Evolutionary conservation across 495 filamentous ascomycete genomes (phyloP), one percentile per base, ranked within the genome.

Genomic region (Podospora australis): DNA sequence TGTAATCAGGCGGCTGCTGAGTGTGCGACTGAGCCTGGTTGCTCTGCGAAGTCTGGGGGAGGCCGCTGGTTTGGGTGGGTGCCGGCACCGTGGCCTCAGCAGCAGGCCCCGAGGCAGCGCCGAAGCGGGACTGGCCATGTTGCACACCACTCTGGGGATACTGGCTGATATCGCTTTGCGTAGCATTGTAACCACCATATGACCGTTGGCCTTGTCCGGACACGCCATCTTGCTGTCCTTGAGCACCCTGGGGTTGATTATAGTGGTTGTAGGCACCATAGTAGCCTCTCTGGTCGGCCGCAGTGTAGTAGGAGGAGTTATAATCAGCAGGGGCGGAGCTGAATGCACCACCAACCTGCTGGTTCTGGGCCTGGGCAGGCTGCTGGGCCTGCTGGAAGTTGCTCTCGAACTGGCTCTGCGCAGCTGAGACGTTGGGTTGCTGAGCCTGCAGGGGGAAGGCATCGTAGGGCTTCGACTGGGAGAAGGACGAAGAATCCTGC

Each of bases 281-380:
- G 51, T 79, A 78, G 65, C 90, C 81, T 47, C 70, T 73, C 58
- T 88, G 84, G 41, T 84, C 80, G 52, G 90, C 86, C n/a, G 84
- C 79, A 3, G 86, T 84, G 58, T 96, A 92, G 71, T 95, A 95
- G 1, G 83, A 83, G 16, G 86, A 87, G n/a, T n/a, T n/a, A 55
- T 84, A 91, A 34, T 95, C 86, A 65, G 76, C 82, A 34, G 87
- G 82, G 9, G 85, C 86, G 24, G 88, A 84, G 57, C 82, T 86
- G 58, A 79, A 79, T 32, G 72, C 76, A 9, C 75, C 78, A 45
- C 69, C 68, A n/a, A 82, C 74, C 24, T 72, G 60, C 46, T 79
- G 75, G 44, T 72, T 68, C 34, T 70, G 72, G 19, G 70, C 62
- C 44, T 70, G 72, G 32, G 80, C 75, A 13, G 73, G 75, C 13